Percentiles rank a stretch among this genome's conserved stretches.
Evolutionary conservation across 306 rosid species (phyloP).

Genomic region (Urtica urens): DNA sequence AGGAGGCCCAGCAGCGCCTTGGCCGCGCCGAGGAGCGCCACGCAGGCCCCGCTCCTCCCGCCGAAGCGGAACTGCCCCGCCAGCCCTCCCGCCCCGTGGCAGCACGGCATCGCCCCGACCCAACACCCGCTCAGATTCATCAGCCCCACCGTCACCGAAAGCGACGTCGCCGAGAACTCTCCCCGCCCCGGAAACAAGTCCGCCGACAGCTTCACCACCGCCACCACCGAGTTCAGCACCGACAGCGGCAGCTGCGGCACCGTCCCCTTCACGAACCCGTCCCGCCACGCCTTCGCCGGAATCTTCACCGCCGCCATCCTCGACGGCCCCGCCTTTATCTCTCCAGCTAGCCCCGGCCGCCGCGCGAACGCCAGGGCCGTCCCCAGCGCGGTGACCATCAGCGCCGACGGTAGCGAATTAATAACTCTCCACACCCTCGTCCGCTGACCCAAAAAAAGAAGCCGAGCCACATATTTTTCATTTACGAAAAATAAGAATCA

Average conservation of each 20-base stretch:
- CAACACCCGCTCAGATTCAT: slow-evolving; percentile 71
- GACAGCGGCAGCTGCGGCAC: slow-evolving; percentile 73
- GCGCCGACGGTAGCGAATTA: slow-evolving; percentile 56
- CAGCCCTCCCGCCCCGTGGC: slow-evolving; percentile 77
- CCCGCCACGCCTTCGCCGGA: slow-evolving; percentile 45
- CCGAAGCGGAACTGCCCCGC: slow-evolving; percentile 84
- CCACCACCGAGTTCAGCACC: slow-evolving; percentile 59
- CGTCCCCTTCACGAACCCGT: slow-evolving; percentile 65
- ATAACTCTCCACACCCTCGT: slow-evolving; percentile 15
- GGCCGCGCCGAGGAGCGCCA: slow-evolving; percentile 55
- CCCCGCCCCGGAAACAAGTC: slow-evolving; percentile 57
- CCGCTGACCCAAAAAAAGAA: too few species aligned
- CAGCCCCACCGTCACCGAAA: slow-evolving; percentile 67
- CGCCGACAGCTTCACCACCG: slow-evolving; percentile 45
- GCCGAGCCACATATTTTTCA: too few species aligned
- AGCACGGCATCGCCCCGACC: slow-evolving; percentile 76
- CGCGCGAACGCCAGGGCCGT: slow-evolving; percentile 43
- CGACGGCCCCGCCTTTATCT: slow-evolving; percentile 55
- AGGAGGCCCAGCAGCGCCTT: slow-evolving; percentile 49
- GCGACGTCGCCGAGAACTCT: slow-evolving; percentile 42
- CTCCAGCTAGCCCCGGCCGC: slow-evolving; percentile 40
- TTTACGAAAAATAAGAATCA: too few species aligned
- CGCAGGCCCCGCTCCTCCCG: slow-evolving; percentile 79
- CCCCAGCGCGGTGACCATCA: slow-evolving; percentile 45
- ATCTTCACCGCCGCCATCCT: slow-evolving; percentile 35